Base-by-base conservation (phyloP, 352 stramenopile genomes). In the Aphanomyces cochlioides region DNA sequence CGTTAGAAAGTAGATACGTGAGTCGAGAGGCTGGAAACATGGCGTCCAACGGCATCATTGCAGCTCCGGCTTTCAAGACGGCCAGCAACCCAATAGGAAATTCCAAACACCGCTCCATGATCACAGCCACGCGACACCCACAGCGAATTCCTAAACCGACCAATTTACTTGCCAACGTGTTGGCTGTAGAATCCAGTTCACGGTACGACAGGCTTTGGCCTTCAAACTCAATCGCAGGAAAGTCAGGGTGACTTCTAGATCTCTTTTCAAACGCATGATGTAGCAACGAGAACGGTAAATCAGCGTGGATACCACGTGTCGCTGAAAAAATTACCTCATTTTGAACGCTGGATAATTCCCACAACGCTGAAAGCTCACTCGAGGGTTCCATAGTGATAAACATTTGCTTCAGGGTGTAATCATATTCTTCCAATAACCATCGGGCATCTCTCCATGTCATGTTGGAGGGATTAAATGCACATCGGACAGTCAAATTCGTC, bases 131-230 rank as follows among this genome's bases (percentile, higher is more conserved):
- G 17, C 43, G 43, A 12, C 10, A 50, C 10, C 43, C 43, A 12
- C 10, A 12, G 43, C 17, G 43, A 50, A 50, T 2, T n/a, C 43
- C 43, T n/a, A 50, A n/a, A 50, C 17, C 43, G 10, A 50, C 43
- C 43, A 50, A 50, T n/a, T 2, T n/a, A 2, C 43, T n/a, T n/a
- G 43, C 43, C 43, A 50, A 50, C 10, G 43, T n/a, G 2, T n/a
- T 50, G 43, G 43, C 43, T 3, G 7, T 19, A 7, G 57, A 61
- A n/a, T 82, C 66, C 3, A 82, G 71, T 17, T 77, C 67, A 28
- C 72, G 66, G 65, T 80, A 79, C 4, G 74, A 77, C 37, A 80
- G 53, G n/a, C 66, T 56, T 17, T 74, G 71, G 7, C 53, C 54
- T 48, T 63, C 76, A 10, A 66, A 61, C 45, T 63, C 58, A 28